Evolutionary conservation across 2,329 filamentous ascomycete genomes (phyloP).

Genomic region (Aureobasidium sp.): DNA sequence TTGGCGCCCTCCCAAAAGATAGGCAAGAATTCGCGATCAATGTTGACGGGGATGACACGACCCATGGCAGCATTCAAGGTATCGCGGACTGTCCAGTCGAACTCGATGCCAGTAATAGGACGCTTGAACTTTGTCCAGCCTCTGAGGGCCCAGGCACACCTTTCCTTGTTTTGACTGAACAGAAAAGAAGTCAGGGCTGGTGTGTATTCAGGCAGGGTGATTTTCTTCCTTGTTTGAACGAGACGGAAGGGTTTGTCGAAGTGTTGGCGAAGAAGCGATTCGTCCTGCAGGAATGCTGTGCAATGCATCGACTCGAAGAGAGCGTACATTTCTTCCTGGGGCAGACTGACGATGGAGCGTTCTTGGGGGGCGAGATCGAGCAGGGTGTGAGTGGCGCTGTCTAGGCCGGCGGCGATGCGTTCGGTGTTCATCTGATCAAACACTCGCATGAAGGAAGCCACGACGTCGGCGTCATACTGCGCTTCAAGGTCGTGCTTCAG

Average conservation of each 20-base stretch:
- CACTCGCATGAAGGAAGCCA: slow-evolving; percentile 33
- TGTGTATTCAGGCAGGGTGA: slow-evolving; percentile 66
- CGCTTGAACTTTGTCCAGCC: slow-evolving; percentile 60
- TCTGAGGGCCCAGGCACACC: slow-evolving; percentile 57
- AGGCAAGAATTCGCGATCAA: slow-evolving; percentile 48
- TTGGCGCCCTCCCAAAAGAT: slow-evolving; percentile 73
- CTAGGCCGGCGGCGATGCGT: slow-evolving; percentile 36
- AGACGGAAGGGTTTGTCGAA: slow-evolving; percentile 80
- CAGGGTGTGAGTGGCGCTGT: slow-evolving; percentile 32
- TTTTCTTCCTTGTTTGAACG: slow-evolving; percentile 67
- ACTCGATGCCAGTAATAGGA: slow-evolving; percentile 60
- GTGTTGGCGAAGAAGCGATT: slow-evolving; percentile 43
- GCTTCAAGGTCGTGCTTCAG: slow-evolving; percentile 33
- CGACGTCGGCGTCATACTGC: slow-evolving; percentile 37
- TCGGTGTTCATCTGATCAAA: slow-evolving; percentile 38
- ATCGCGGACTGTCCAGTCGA: slow-evolving; percentile 78
- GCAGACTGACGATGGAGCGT: slow-evolving; percentile 42
- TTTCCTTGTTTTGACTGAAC: slow-evolving; percentile 59
- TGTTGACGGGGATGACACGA: slow-evolving; percentile 48
- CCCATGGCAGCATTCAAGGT: slow-evolving; percentile 59
- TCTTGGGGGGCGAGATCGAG: slow-evolving; percentile 39
- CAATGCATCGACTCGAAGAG: slow-evolving; percentile 86
- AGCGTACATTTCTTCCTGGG: slow-evolving; percentile 59
- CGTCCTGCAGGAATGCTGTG: slow-evolving; percentile 60
- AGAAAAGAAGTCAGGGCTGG: slow-evolving; percentile 80